A percentile compares a stretch with the other conserved stretches of the same genome.
These are phyloP conservation scores for Adansonia grandidieri DNA, from an alignment of 441 rosid species.

Conservation along the genomic window DNA sequence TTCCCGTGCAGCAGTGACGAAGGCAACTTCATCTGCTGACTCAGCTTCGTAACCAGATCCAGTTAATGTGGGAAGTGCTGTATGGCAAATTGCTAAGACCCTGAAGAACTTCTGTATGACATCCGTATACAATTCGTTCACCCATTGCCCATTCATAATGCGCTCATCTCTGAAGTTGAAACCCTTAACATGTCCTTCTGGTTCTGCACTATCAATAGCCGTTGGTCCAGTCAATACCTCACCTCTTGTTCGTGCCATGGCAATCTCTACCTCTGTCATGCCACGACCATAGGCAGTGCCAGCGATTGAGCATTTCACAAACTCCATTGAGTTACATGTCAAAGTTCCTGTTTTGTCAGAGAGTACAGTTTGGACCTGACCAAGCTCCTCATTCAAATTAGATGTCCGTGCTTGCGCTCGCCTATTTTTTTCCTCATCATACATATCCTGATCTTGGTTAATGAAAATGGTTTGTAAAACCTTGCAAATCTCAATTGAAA, in stretches of 20 bases:
- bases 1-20: conserved; percentile 82
- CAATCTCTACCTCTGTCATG: conserved; percentile 80
- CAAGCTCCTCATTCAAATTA: conserved; percentile 94
- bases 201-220: conserved; percentile 23
- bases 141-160: conserved; percentile 72
- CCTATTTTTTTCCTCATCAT: conserved; percentile 69
- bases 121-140: conserved; percentile 56
- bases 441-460: conserved; percentile 83
- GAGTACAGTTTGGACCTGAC: conserved; percentile 77
- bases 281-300: conserved; percentile 79
- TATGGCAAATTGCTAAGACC: conserved; percentile 80
- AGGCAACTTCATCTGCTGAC: conserved; percentile 95
- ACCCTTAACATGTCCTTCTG: conserved; percentile 59
- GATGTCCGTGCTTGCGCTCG: conserved; percentile 91
- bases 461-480: conserved; percentile 87
- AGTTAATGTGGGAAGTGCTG: conserved; percentile 70
- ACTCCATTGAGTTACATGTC: conserved; percentile 96
- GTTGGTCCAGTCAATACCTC: conserved; percentile 19
- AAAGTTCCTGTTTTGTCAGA: conserved; percentile 96
- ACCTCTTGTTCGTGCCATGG: conserved; percentile 51
- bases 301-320: conserved; percentile 80
- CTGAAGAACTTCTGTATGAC: conserved; percentile 63
- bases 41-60: conserved; percentile 83
- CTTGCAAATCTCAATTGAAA: conserved; percentile 89
- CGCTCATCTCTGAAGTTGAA: conserved; percentile 88